Percentiles rank a stretch among this genome's conserved stretches.
phyloP scores from a whole-genome alignment of 2,329 filamentous ascomycete genomes.

The Penicillium hesseltinei region DNA sequence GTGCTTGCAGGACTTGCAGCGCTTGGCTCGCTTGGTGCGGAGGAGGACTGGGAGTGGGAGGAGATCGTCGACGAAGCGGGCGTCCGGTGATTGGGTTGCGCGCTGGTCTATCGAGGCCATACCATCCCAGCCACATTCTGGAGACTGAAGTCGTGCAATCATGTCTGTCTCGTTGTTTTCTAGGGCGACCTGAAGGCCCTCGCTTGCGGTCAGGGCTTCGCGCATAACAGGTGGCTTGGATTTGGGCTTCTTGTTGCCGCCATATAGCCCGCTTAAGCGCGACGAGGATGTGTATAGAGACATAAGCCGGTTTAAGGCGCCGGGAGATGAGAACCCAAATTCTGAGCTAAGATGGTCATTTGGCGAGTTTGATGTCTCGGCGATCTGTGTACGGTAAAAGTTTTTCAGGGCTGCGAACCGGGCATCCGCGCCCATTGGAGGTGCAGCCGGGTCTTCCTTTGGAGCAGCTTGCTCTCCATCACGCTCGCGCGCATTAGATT shows the following conservation, averaged over 20 bases:
- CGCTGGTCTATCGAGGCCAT: constrained; percentile 58
- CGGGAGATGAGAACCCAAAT: constrained; percentile 66
- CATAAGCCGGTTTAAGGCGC: constrained; percentile 84
- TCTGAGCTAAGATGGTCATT: constrained; percentile 53
- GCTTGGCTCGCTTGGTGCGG: constrained; percentile 88
- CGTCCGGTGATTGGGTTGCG: constrained; percentile 48
- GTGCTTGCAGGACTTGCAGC: constrained; percentile 87
- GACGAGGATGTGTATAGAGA: constrained; percentile 70
- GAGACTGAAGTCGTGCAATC: constrained; percentile 58
- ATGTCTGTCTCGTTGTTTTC: constrained; percentile 60
- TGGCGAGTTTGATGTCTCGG: constrained; percentile 57
- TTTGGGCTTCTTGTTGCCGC: constrained; percentile 61
- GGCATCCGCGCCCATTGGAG: constrained; percentile 60
- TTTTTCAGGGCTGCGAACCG: constrained; percentile 71
- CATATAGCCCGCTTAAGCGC: constrained; percentile 54
- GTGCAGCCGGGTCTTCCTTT: constrained; percentile 36
- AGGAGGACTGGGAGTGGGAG: constrained; percentile 80
- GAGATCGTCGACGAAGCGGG: constrained; percentile 69
- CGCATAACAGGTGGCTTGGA: constrained; percentile 72
- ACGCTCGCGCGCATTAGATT: constrained; percentile 25
- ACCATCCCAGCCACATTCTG: constrained; percentile 59
- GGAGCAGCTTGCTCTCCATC: constrained; percentile 31
- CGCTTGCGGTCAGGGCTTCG: constrained; percentile 67
- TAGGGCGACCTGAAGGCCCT: constrained; percentile 67
- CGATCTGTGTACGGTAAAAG: constrained; percentile 80